Conservation (phyloP, 768 basidiomycete genomes). For the Rhodosporidiobolus sp. region DNA sequence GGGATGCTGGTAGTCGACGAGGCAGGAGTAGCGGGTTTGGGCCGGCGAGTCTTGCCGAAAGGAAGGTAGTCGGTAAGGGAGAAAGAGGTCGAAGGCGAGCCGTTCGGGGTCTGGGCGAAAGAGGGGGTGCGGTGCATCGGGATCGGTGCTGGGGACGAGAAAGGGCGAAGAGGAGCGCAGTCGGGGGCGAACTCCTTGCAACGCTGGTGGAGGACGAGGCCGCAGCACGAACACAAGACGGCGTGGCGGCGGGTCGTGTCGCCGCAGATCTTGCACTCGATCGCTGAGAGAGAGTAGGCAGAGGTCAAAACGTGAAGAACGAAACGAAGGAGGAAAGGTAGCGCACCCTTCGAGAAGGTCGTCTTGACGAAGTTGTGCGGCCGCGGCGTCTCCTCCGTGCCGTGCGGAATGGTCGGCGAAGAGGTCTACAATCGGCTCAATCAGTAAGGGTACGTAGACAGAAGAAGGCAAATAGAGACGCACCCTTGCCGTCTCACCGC, state of each 20-base stretch:
- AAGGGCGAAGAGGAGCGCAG: conserved; percentile 37
- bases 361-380: conserved; percentile 87
- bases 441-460: neutral
- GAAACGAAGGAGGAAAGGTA: conserved; percentile 22
- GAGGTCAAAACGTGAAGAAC: neutral
- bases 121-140: neutral
- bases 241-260: conserved; percentile 77
- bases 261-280: conserved; percentile 80
- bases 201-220: conserved; percentile 68
- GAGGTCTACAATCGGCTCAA: neutral
- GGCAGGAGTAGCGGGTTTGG: neutral
- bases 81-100: neutral
- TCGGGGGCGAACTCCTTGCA: conserved; percentile 36
- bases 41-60: conserved; percentile 20
- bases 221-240: conserved; percentile 83
- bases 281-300: conserved; percentile 56
- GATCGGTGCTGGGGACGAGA: neutral
- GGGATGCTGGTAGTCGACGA: neutral
- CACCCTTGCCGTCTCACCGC: neutral
- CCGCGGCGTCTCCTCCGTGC: conserved; percentile 8
- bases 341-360: conserved; percentile 83
- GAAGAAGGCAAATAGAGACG: neutral
- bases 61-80: conserved; percentile 23
- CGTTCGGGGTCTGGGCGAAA: neutral
- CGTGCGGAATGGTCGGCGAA: neutral